A percentile compares a stretch with the other conserved stretches of the same genome.
Conservation (phyloP, 139 green algal species). For the Dunaliella primolecta region DNA sequence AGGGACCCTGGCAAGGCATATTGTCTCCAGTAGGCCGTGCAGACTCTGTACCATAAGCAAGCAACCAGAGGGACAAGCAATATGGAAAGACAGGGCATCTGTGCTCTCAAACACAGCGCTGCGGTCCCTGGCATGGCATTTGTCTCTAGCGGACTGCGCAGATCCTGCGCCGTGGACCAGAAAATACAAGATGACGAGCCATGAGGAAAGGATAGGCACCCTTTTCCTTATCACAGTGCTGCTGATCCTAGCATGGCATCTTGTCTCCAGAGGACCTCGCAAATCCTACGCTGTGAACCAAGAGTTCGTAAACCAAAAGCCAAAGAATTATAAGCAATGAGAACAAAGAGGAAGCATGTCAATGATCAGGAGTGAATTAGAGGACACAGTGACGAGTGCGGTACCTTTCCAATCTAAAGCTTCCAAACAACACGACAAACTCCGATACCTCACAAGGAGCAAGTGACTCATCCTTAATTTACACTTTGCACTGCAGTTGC, state of each 20-base stretch:
- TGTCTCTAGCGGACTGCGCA: not conserved
- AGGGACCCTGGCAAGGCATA: too few relatives aligned
- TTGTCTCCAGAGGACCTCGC: too few relatives aligned
- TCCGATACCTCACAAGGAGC: not conserved
- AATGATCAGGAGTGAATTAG: too few relatives aligned
- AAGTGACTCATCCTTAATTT: not conserved
- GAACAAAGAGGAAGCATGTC: too few relatives aligned
- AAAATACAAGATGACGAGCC: not conserved
- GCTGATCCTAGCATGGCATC: too few relatives aligned
- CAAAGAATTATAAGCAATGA: not conserved
- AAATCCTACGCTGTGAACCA: too few relatives aligned
- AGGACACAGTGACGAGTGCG: too few relatives aligned
- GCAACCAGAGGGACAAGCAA: too few relatives aligned
- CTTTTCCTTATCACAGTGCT: too few relatives aligned
- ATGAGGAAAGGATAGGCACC: too few relatives aligned
- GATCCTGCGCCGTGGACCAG: not conserved
- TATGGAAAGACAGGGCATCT: too few relatives aligned
- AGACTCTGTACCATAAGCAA: not conserved
- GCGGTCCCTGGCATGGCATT: not conserved
- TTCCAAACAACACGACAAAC: not conserved
- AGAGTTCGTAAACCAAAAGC: not conserved
- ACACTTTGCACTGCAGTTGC: not conserved
- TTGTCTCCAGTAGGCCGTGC: too few relatives aligned
- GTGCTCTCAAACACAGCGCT: not conserved
- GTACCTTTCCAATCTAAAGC: not conserved